Conservation (phyloP, 768 basidiomycete species). For the Lentinus brumalis region DNA sequence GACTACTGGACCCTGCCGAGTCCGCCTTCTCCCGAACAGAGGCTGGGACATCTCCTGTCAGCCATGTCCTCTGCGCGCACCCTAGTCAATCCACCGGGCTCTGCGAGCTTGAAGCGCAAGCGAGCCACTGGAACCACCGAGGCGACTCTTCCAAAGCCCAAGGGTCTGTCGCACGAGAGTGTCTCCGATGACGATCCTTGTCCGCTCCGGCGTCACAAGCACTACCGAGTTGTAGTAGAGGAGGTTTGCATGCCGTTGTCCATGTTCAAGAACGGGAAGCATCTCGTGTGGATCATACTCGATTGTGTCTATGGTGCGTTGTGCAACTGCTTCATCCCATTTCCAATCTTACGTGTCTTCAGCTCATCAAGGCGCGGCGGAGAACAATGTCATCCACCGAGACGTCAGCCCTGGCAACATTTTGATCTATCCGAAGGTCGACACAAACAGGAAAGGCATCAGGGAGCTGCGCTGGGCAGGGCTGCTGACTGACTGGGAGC, state of each 20-base stretch:
- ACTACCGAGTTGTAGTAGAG: conserved; percentile 5
- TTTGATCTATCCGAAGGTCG: conserved; percentile 3
- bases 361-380: background rate
- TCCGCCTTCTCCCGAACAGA: background rate
- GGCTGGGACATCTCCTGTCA: too few relatives aligned
- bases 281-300: background rate
- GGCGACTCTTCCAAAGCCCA: background rate
- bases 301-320: background rate
- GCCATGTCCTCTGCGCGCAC: background rate
- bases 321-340: background rate
- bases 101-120: background rate
- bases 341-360: too few relatives aligned
- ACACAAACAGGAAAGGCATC: background rate
- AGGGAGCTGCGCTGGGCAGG: background rate
- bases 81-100: too few relatives aligned
- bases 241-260: background rate
- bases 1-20: background rate
- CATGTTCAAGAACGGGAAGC: background rate
- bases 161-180: background rate
- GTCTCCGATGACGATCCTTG: background rate
- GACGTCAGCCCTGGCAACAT: conserved; percentile 15
- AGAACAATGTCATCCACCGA: background rate
- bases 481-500: conserved; percentile 9
- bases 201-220: background rate
- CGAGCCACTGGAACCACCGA: background rate